Evolutionary conservation across 2,329 filamentous ascomycete species (phyloP).

Genomic region (Fusarium tanahbumbuense): DNA sequence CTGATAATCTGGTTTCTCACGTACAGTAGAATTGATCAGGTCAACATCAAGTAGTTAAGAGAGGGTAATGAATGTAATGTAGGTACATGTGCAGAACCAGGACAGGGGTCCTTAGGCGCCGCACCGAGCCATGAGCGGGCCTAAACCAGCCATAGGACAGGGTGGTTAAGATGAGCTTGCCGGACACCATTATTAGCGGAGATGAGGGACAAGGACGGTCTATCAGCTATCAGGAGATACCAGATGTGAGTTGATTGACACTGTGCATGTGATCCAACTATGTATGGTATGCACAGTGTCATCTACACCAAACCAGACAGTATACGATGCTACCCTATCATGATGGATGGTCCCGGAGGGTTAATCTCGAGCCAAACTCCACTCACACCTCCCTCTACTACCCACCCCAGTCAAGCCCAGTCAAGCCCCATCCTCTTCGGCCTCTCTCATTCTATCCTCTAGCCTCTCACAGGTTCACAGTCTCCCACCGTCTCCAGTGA

Average conservation of each 20-base stretch:
- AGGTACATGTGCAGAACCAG: slow-evolving; percentile 19
- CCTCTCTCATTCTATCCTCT: slow-evolving; percentile 19
- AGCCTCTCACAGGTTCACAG: slow-evolving; percentile 24
- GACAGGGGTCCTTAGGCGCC: slow-evolving; percentile 43
- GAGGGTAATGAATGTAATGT: slow-evolving; percentile 17
- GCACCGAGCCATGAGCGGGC: slow-evolving; percentile 40
- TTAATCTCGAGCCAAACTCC: slow-evolving; percentile 58
- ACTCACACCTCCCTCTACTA: slow-evolving; percentile 54
- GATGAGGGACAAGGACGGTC: slow-evolving; percentile 44
- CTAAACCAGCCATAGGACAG: slow-evolving; percentile 37
- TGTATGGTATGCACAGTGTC: not conserved
- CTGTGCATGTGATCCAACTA: not conserved
- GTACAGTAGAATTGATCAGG: slow-evolving; percentile 4
- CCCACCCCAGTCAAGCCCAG: slow-evolving; percentile 43
- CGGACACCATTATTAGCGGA: slow-evolving; percentile 49
- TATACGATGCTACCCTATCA: slow-evolving; percentile 47
- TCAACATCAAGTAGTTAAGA: slow-evolving; percentile 1
- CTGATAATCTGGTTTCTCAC: slow-evolving; percentile 18
- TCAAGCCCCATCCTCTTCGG: slow-evolving; percentile 38
- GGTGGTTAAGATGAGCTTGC: slow-evolving; percentile 48
- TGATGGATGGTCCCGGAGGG: slow-evolving; percentile 46
- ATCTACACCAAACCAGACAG: not conserved
- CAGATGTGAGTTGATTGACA: not conserved
- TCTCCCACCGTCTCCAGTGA: slow-evolving; percentile 30
- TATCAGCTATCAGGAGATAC: slow-evolving; percentile 32